These are phyloP conservation scores for Podospora pseudocomata DNA, from an alignment of 495 filamentous ascomycete genomes.

Conservation along the genomic window DNA sequence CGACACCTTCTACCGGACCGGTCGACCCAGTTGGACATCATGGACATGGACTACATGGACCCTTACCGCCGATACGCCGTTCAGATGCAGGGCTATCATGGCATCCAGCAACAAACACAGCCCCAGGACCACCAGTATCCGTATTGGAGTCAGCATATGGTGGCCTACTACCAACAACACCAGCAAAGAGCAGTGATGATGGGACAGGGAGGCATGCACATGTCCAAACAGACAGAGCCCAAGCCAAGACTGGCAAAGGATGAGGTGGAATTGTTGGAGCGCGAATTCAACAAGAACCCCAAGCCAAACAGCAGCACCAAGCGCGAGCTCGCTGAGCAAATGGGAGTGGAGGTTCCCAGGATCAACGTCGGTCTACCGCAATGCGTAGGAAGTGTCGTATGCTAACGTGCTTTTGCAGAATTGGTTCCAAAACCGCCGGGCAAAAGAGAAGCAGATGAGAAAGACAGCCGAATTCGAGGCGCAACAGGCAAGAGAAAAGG, in stretches of 20 bases:
- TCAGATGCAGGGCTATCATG: conserved; percentile 18
- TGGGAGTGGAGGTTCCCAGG: conserved; percentile 67
- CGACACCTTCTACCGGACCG: neutral
- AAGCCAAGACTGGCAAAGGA: conserved; percentile 75
- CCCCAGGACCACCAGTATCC: conserved; percentile 25
- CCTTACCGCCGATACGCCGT: conserved; percentile 26
- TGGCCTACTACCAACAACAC: conserved; percentile 32
- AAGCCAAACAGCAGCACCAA: conserved; percentile 77
- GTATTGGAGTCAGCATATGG: conserved; percentile 30
- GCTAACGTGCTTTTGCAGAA: conserved; percentile 55
- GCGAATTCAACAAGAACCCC: conserved; percentile 68
- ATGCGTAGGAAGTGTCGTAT: conserved; percentile 8
- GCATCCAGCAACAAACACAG: conserved; percentile 21
- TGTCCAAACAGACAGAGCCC: conserved; percentile 47
- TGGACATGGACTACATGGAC: conserved; percentile 35
- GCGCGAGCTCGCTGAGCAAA: conserved; percentile 66
- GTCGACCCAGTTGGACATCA: conserved; percentile 9
- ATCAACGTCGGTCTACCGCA: conserved; percentile 63
- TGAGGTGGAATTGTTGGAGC: conserved; percentile 72
- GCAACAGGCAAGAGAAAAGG: conserved; percentile 54
- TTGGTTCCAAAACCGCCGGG: conserved; percentile 88
- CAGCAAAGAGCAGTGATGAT: conserved; percentile 31
- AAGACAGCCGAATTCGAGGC: conserved; percentile 63
- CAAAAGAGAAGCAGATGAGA: conserved; percentile 75
- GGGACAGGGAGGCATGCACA: conserved; percentile 30